phyloP scores from a whole-genome alignment of 495 filamentous ascomycete genomes.

The Neurospora tetrasperma region DNA sequence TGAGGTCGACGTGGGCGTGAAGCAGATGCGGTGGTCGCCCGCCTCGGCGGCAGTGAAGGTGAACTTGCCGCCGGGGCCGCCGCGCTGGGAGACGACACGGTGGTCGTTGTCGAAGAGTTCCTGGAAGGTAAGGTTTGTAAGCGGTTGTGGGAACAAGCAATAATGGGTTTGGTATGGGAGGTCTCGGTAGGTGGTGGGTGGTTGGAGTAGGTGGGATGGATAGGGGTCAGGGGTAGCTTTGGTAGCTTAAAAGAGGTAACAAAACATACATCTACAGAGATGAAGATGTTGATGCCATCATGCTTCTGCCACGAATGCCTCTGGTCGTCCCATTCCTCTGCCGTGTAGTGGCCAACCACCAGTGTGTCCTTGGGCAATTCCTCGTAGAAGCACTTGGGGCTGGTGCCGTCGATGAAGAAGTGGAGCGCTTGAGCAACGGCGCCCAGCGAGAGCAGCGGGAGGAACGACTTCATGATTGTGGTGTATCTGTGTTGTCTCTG shows the following conservation, averaged over 20 bases:
- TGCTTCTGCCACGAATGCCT: conserved; percentile 55
- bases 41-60: conserved; percentile 92
- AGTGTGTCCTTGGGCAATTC: conserved; percentile 94
- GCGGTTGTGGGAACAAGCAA: too few relatives aligned
- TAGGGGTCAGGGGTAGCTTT: not conserved
- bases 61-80: conserved; percentile 68
- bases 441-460: conserved; percentile 40
- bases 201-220: conserved; percentile 3
- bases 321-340: conserved; percentile 65
- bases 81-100: conserved; percentile 80
- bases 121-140: conserved; percentile 18
- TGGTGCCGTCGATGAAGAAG: conserved; percentile 85
- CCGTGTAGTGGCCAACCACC: conserved; percentile 83
- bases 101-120: conserved; percentile 98
- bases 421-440: conserved; percentile 65
- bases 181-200: not conserved
- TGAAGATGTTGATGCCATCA: conserved; percentile 66
- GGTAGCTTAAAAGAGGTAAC: not conserved
- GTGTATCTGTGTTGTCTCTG: not conserved
- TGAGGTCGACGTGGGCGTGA: conserved; percentile 61
- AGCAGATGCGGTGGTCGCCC: conserved; percentile 90
- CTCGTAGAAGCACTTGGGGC: conserved; percentile 91
- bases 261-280: conserved; percentile 66
- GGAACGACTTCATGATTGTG: conserved; percentile 38
- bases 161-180: too few relatives aligned